Evolutionary conservation across 176 grass and related monocot species (phyloP), one percentile per base, ranked within the genome.

Genomic region (Areca catechu): DNA sequence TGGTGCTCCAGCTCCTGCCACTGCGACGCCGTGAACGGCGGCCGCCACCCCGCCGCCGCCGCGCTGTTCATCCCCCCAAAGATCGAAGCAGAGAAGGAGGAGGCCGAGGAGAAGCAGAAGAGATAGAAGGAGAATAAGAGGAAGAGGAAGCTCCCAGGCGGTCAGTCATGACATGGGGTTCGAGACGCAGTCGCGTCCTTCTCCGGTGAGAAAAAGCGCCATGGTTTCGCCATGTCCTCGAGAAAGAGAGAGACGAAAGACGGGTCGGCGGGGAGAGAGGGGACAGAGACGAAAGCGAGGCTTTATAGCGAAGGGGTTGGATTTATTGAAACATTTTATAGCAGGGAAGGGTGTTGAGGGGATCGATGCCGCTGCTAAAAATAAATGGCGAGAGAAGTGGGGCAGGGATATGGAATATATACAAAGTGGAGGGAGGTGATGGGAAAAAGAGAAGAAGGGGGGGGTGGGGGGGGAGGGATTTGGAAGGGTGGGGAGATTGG

Each of bases 1-100:
- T 83, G 80, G 22, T 61, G 51, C 12, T 83, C 66, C 54, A 83
- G 54, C 61, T 77, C 80, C 68, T 62, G 54, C 80, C 74, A 83
- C 50, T 83, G 80, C 20, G 50, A 16, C 16, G 49, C 5, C 9
- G 80, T 83, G 75, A 83, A 83, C 4, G 57, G 24, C 19, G 57
- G 58, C 6, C 70, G 57, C 48, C 58, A 37, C 15, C 50, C 70
- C 5, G 43, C 57, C 57, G 58, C 80, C 56, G 80, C 86, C 15
- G 77, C 51, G 69, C 53, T 69, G 50, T 52, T 60, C 71, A 76
- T 53, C 57, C 20, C 34, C 10, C 34, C 34, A 43, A 12, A 14
- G 34, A 12, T 7, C 16, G 6, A 21, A 27, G 7, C 12, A 48
- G 56, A 23, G 49, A 5, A 54, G 69, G 16, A 61, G 24, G 5